Percentiles rank a stretch among this genome's conserved stretches.
These are phyloP conservation scores for Stygiomarasmius scandens DNA, from an alignment of 1,284 basidiomycete genomes.

Conservation along the genomic window DNA sequence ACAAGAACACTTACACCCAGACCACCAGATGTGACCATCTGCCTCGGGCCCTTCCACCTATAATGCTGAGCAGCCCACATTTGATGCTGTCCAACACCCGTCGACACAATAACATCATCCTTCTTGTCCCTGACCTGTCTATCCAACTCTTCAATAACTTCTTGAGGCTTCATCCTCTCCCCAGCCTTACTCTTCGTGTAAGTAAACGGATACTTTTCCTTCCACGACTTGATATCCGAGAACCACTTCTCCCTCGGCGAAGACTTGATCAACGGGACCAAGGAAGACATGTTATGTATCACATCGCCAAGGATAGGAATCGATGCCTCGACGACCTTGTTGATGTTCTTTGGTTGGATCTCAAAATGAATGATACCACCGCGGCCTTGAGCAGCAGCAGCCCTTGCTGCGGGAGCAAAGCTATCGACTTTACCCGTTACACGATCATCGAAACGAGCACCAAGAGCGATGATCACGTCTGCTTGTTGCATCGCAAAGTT, in stretches of 20 bases:
- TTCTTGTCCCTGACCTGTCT: constrained; percentile 74
- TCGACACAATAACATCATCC: constrained; percentile 87
- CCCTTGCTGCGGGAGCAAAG: constrained; percentile 90
- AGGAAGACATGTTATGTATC: constrained; percentile 76
- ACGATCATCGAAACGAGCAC: constrained; percentile 96
- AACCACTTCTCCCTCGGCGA: constrained; percentile 82
- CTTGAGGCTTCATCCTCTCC: constrained; percentile 91
- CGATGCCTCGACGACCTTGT: constrained; percentile 96
- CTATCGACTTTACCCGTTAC: constrained; percentile 91
- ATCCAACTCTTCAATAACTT: constrained; percentile 93
- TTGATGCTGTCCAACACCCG: constrained; percentile 98
- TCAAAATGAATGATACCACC: constrained; percentile 99
- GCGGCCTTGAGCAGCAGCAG: constrained; percentile 83
- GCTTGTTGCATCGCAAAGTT: constrained; percentile 98
- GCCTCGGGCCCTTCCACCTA: constrained; percentile 86
- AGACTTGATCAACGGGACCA: constrained; percentile 79
- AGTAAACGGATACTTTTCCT: constrained; percentile 88
- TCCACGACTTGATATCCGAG: constrained; percentile 82
- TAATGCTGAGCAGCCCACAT: constrained; percentile 99
- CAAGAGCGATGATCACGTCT: constrained; percentile 96
- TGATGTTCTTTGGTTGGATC: constrained; percentile 98
- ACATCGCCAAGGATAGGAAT: constrained; percentile 96
- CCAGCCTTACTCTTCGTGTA: constrained; percentile 72
- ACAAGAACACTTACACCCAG: constrained; percentile 70
- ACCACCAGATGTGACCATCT: constrained; percentile 96